Percentiles rank a stretch among this genome's conserved stretches.
Evolutionary conservation across 1,139 yeast species (phyloP).

Genomic region (Taiozyma onychis): DNA sequence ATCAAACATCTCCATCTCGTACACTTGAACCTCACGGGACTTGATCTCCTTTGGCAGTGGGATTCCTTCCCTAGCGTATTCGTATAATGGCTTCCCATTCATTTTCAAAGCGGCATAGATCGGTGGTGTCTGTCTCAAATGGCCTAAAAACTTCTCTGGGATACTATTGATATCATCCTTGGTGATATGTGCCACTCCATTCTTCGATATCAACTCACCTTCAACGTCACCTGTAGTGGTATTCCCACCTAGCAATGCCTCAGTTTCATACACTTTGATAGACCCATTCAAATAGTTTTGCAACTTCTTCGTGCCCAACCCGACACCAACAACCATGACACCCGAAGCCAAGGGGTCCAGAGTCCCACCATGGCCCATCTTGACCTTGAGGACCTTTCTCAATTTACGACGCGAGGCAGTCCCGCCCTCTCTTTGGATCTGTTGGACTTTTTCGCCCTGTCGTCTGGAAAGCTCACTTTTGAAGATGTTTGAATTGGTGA

Average conservation of each 20-base stretch:
- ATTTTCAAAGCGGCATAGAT: constrained; percentile 90
- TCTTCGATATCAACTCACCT: constrained; percentile 67
- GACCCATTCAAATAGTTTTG: constrained; percentile 68
- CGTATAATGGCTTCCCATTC: constrained; percentile 91
- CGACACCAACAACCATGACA: constrained; percentile 85
- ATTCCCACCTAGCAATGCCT: constrained; percentile 80
- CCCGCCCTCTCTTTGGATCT: constrained; percentile 35
- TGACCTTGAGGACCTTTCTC: constrained; percentile 51
- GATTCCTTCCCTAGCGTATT: constrained; percentile 84
- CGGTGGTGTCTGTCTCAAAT: constrained; percentile 87
- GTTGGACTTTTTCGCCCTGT: constrained; percentile 43
- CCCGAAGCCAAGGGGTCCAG: constrained; percentile 95
- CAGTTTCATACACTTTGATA: constrained; percentile 73
- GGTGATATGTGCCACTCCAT: constrained; percentile 53
- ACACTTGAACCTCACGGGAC: constrained; percentile 64
- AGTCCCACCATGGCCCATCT: constrained; percentile 98
- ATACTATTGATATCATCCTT: constrained; percentile 45
- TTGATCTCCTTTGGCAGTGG: constrained; percentile 82
- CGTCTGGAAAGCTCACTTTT: constrained; percentile 47
- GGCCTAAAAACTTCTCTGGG: constrained; percentile 65
- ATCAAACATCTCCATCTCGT: constrained; percentile 45
- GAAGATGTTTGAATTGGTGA: constrained; percentile 58
- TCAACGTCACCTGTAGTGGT: constrained; percentile 95
- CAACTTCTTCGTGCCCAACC: constrained; percentile 79
- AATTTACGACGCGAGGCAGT: constrained; percentile 38